phyloP scores from a whole-genome alignment of 441 rosid genomes.

The Gossypium aridum region DNA sequence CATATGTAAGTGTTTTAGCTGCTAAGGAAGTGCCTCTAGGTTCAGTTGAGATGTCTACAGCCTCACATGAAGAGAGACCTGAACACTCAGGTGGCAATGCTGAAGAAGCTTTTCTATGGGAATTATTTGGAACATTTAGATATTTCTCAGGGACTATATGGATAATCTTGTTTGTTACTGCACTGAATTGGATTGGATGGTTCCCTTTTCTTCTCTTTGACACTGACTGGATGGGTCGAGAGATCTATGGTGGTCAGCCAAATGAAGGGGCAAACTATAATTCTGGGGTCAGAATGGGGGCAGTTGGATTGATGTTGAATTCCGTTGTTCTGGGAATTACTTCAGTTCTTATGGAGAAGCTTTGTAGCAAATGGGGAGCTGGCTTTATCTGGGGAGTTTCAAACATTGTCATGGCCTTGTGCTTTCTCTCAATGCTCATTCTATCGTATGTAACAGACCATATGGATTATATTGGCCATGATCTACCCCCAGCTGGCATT shows the following conservation, averaged over 20 bases:
- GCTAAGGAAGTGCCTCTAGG: conserved; percentile 62
- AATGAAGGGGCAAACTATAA: conserved; percentile 57
- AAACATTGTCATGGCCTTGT: conserved; percentile 75
- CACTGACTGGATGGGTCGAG: conserved; percentile 98
- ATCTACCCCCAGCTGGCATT: conserved; percentile 65
- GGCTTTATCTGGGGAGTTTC: conserved; percentile 93
- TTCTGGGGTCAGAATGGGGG: conserved; percentile 83
- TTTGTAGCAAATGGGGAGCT: conserved; percentile 92
- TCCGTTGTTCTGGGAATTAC: conserved; percentile 85
- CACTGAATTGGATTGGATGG: conserved; percentile 95
- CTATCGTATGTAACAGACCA: conserved; percentile 54
- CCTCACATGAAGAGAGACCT: conserved; percentile 33
- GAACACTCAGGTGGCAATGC: conserved; percentile 39
- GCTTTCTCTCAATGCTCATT: conserved; percentile 74
- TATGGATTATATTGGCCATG: conserved; percentile 47
- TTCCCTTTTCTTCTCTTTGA: conserved; percentile 93
- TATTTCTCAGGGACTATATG: conserved; percentile 75
- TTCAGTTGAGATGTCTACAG: conserved; percentile 24
- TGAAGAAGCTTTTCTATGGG: conserved; percentile 89
- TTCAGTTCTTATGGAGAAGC: conserved; percentile 89
- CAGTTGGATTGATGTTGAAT: conserved; percentile 87
- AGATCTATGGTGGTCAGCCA: conserved; percentile 84
- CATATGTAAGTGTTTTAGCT: conserved; percentile 53
- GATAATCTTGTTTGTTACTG: conserved; percentile 81
- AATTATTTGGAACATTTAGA: conserved; percentile 82